Percentiles rank a stretch among this genome's conserved stretches.
phyloP scores from a whole-genome alignment of 192 early-diverging fungal genomes.

The Linnemannia schmuckeri region DNA sequence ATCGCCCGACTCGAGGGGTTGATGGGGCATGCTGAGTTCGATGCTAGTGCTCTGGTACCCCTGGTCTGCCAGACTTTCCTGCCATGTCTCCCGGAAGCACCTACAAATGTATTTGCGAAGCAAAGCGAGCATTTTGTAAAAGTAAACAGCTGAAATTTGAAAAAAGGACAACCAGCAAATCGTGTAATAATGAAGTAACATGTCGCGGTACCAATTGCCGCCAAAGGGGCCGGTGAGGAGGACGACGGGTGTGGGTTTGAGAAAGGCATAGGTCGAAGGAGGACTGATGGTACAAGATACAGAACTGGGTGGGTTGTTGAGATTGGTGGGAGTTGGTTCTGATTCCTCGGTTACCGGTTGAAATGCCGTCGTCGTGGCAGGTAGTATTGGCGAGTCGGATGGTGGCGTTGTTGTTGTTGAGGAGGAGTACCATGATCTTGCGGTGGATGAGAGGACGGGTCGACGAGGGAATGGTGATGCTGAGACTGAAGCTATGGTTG shows the following conservation, averaged over 20 bases:
- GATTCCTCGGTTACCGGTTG: neutral
- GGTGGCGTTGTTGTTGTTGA: conserved; percentile 4
- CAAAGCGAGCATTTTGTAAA: too few relatives aligned
- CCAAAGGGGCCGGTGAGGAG: conserved; percentile 53
- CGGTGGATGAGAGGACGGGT: conserved; percentile 35
- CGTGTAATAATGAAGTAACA: neutral
- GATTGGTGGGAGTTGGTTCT: conserved; percentile 27
- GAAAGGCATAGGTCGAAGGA: conserved; percentile 43
- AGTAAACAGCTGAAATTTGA: neutral
- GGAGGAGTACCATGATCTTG: conserved; percentile 7
- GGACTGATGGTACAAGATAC: conserved; percentile 42
- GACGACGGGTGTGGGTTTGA: conserved; percentile 54
- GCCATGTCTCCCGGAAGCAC: conserved; percentile 58
- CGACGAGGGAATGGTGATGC: conserved; percentile 30
- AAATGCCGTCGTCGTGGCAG: neutral
- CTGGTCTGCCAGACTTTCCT: conserved; percentile 49
- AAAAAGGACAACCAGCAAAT: neutral
- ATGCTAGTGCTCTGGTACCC: conserved; percentile 56
- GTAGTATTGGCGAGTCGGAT: neutral
- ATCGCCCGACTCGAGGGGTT: conserved; percentile 30
- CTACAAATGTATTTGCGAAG: neutral
- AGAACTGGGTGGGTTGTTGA: conserved; percentile 24
- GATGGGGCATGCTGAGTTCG: conserved; percentile 35
- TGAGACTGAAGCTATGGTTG: neutral
- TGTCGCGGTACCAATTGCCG: conserved; percentile 36